Evolutionary conservation across 768 basidiomycete species (phyloP), one percentile per base, ranked within the genome.

Genomic region (Tephrocybe rancida): DNA sequence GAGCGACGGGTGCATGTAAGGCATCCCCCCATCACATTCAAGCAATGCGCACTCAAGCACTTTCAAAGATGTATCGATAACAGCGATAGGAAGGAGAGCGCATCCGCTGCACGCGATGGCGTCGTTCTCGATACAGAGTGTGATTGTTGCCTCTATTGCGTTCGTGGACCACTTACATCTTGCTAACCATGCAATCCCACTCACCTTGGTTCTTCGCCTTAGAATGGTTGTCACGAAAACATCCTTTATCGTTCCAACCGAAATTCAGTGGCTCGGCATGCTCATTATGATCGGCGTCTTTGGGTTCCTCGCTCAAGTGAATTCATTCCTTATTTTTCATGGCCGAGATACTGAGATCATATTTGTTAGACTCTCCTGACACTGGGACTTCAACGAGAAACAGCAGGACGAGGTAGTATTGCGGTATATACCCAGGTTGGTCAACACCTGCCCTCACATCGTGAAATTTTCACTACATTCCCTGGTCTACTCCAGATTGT

Each of bases 31-130:
- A 11, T 30, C 1, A 3, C 21, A 19, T 30, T 30, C 29, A 30
- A 6, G 14, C 21, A 27, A 11, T 30, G 19, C 19, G 27, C 14
- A 3, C 9, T 43, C 19, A 10, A 34, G 21, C 3, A 25, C n/a
- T 41, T 42, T 14, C n/a, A 5, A 10, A 58, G 56, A 61, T 53
- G 48, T 35, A 13, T 56, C 57, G 3, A 58, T 60, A 24, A 82
- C 90, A 9, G 81, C 81, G 0, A 89, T 94, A 32, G 92, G 92
- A 0, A 85, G 80, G 53, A 78, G 86, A 4, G 91, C 91, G 1
- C 86, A 89, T 58, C 75, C 91, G 0, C 67, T 92, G 52, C 92
- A 95, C 64, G 74, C 81, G 2, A 76, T 93, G 60, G 69, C 78
- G 0, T 90, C 82, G 49, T 92, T 87, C 66, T 83, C 87, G 1